Conservation (phyloP, 495 filamentous ascomycete genomes). For the Aspergillus hancockii region DNA sequence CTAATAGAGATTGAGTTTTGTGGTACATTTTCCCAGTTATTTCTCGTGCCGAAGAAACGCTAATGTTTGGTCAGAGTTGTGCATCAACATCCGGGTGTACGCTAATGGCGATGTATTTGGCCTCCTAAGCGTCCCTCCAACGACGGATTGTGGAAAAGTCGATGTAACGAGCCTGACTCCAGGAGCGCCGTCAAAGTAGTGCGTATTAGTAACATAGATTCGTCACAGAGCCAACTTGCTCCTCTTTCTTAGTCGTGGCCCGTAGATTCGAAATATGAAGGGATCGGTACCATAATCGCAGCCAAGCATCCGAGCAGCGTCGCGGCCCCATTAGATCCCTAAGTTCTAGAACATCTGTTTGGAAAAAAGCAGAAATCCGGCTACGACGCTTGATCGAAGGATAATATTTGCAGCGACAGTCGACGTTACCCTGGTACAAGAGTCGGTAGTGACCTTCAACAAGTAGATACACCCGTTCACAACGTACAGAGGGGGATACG, state of each 20-base stretch:
- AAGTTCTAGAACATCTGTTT: constrained; percentile 73
- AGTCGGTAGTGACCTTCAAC: neutral
- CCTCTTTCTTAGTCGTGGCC: constrained; percentile 54
- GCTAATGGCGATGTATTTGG: too few species aligned
- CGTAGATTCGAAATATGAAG: constrained; percentile 65
- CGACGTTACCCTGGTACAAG: constrained; percentile 58
- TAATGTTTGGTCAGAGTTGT: too few species aligned
- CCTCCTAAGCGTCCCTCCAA: too few species aligned
- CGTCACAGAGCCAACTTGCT: too few species aligned
- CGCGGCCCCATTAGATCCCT: constrained; percentile 69
- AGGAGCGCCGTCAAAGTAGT: too few species aligned
- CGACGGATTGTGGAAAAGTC: too few species aligned
- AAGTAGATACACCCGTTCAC: neutral
- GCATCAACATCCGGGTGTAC: too few species aligned
- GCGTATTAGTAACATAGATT: too few species aligned
- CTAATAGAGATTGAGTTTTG: too few species aligned
- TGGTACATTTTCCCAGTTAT: too few species aligned
- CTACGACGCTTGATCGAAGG: constrained; percentile 67
- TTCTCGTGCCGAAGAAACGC: too few species aligned
- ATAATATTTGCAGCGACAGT: constrained; percentile 83
- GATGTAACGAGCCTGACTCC: too few species aligned
- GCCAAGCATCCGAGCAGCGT: constrained; percentile 74
- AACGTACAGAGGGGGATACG: constrained; percentile 60
- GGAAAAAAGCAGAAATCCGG: constrained; percentile 75
- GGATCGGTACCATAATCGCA: constrained; percentile 65